Percentiles rank a stretch among this genome's conserved stretches.
Conservation (phyloP, 2,329 filamentous ascomycete species). For the Fusarium torulosum region DNA sequence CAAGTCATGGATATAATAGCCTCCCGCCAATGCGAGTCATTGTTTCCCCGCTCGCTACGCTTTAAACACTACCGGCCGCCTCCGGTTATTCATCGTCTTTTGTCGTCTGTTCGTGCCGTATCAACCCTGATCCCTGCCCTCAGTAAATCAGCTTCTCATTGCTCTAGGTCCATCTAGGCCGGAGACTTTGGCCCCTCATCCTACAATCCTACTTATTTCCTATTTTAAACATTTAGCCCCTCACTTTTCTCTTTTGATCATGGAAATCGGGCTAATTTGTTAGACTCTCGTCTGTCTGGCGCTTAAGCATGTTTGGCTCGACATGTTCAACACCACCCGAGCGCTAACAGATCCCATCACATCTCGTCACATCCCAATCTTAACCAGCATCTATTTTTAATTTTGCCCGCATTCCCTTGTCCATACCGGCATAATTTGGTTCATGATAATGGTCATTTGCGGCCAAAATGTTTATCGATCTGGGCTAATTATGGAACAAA, state of each 20-base stretch:
- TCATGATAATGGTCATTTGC: slow-evolving; percentile 4
- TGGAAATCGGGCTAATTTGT: slow-evolving; percentile 48
- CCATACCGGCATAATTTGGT: slow-evolving; percentile 40
- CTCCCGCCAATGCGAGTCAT: slow-evolving; percentile 49
- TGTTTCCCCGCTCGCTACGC: slow-evolving; percentile 32
- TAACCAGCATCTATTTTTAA: slow-evolving; percentile 53
- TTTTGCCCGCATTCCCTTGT: slow-evolving; percentile 48
- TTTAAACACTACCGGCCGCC: slow-evolving; percentile 38
- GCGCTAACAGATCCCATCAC: slow-evolving; percentile 46
- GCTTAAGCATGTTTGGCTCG: slow-evolving; percentile 44
- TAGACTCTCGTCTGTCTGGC: slow-evolving; percentile 22
- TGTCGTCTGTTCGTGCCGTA: slow-evolving; percentile 27
- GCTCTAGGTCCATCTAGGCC: slow-evolving; percentile 17
- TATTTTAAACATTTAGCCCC: slow-evolving; percentile 31
- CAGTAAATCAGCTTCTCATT: slow-evolving; percentile 6
- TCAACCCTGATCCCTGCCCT: slow-evolving; percentile 35
- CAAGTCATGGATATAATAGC: slow-evolving; percentile 30
- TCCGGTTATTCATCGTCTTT: slow-evolving; percentile 32
- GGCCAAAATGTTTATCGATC: slow-evolving; percentile 27
- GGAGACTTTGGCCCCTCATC: slow-evolving; percentile 30
- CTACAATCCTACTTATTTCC: not conserved
- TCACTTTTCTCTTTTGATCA: slow-evolving; percentile 24
- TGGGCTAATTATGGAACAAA: slow-evolving; percentile 48
- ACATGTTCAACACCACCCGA: slow-evolving; percentile 36
- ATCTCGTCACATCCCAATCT: slow-evolving; percentile 37